Percentiles rank a stretch among this genome's conserved stretches.
phyloP scores from a whole-genome alignment of 352 stramenopile species.

The Saprolegnia diclina region DNA sequence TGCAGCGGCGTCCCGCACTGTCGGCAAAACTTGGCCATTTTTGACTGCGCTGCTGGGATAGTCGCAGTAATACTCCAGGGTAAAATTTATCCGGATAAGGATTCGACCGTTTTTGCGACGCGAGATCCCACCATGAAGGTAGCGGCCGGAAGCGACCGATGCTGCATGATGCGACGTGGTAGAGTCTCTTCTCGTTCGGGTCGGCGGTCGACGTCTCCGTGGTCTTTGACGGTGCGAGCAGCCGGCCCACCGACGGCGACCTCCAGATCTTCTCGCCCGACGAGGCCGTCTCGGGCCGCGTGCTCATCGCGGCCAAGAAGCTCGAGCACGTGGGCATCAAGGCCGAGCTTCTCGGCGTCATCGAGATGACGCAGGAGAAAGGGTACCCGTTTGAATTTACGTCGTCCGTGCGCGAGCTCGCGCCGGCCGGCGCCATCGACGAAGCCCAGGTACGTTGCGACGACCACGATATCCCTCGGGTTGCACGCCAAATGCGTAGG shows the following conservation, averaged over 20 bases:
- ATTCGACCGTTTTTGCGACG: not conserved
- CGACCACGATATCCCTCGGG: not conserved
- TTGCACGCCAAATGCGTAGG: too few relatives aligned
- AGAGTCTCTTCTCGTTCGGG: conserved; percentile 59
- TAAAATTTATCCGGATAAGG: conserved; percentile 5
- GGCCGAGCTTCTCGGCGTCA: conserved; percentile 93
- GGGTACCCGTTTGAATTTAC: conserved; percentile 89
- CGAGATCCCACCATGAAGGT: not conserved
- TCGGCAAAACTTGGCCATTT: conserved; percentile 21
- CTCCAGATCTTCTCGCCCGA: conserved; percentile 50
- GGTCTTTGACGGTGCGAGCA: conserved; percentile 33
- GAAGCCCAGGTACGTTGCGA: conserved; percentile 35
- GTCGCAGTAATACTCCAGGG: not conserved
- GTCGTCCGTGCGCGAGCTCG: conserved; percentile 84
- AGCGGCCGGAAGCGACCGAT: too few relatives aligned
- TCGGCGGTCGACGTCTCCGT: conserved; percentile 40
- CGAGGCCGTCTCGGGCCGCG: conserved; percentile 54
- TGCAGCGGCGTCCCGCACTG: conserved; percentile 19
- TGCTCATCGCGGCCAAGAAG: conserved; percentile 85
- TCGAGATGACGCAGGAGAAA: conserved; percentile 84
- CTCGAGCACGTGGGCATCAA: conserved; percentile 95
- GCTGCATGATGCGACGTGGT: not conserved
- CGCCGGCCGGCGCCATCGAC: conserved; percentile 71
- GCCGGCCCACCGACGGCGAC: conserved; percentile 35
- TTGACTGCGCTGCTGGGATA: not conserved